These are phyloP conservation scores for Coffea eugenioides DNA, from an alignment of 257 asterid species.

Conservation along the genomic window DNA sequence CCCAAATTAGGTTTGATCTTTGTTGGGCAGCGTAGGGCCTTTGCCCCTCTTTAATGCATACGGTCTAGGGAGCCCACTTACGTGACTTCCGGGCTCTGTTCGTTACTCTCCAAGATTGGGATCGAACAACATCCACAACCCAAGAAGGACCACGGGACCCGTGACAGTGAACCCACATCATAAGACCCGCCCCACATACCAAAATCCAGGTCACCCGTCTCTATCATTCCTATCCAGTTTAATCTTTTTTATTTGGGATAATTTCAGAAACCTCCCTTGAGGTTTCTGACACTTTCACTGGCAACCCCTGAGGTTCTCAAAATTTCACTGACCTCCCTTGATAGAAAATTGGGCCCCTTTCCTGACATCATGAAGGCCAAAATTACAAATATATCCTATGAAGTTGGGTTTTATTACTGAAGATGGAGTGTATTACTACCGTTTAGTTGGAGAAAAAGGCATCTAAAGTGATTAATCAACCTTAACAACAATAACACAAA, in stretches of 20 bases:
- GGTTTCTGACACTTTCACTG: too few relatives aligned
- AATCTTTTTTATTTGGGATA: background rate
- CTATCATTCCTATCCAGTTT: background rate
- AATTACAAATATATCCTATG: too few relatives aligned
- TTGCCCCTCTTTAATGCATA: background rate
- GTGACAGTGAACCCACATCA: background rate
- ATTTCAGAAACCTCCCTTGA: background rate
- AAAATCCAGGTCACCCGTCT: background rate
- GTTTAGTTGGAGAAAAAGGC: too few relatives aligned
- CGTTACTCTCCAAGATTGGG: background rate
- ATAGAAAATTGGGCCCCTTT: too few relatives aligned
- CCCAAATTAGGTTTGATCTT: background rate
- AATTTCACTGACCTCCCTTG: too few relatives aligned
- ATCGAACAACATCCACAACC: conserved; percentile 4
- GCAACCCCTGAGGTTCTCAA: too few relatives aligned
- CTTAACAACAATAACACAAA: too few relatives aligned
- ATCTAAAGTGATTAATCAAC: too few relatives aligned
- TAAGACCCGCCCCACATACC: background rate
- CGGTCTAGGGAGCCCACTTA: background rate
- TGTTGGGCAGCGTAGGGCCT: background rate
- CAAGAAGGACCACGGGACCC: background rate
- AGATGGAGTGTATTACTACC: too few relatives aligned
- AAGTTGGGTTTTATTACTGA: too few relatives aligned
- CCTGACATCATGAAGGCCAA: too few relatives aligned
- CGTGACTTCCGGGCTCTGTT: conserved; percentile 4